A percentile compares a stretch with the other conserved stretches of the same genome.
Evolutionary conservation across 2,329 filamentous ascomycete species (phyloP).

Genomic region (Cladosporium sp.): DNA sequence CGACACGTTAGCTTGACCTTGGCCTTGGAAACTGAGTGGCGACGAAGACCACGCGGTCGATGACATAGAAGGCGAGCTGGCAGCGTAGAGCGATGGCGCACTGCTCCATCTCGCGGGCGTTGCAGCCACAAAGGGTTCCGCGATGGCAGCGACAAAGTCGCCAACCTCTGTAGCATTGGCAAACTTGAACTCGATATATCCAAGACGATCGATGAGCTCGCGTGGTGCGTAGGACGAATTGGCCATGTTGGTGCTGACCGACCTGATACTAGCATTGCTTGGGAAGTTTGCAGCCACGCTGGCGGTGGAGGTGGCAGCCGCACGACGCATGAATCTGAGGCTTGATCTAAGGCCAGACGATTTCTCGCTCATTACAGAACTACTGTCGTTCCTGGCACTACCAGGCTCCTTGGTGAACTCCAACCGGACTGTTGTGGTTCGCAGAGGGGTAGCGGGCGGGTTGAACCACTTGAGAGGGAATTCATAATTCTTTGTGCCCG

Average conservation of each 20-base stretch:
- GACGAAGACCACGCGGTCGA: conserved; percentile 4
- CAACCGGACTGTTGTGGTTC: not conserved
- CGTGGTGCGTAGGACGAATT: conserved; percentile 5
- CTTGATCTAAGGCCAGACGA: conserved; percentile 4
- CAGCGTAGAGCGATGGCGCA: conserved; percentile 5
- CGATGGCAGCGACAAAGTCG: conserved; percentile 1
- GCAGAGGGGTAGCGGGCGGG: not conserved
- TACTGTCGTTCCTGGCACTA: not conserved
- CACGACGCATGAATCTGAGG: conserved; percentile 8
- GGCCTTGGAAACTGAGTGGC: conserved; percentile 7
- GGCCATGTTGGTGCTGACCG: conserved; percentile 8
- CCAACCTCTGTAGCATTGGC: not conserved
- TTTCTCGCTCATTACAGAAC: not conserved
- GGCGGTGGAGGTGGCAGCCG: not conserved
- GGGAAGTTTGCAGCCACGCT: not conserved
- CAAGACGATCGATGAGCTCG: conserved; percentile 4
- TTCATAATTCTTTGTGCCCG: conserved; percentile 8
- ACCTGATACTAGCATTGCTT: conserved; percentile 9
- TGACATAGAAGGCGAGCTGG: conserved; percentile 4
- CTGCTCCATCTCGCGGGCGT: conserved; percentile 6
- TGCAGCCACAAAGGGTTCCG: conserved; percentile 8
- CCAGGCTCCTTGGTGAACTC: conserved; percentile 5
- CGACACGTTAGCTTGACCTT: not conserved
- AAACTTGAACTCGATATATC: conserved; percentile 13
- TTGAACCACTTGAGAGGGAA: conserved; percentile 13